A percentile compares a stretch with the other conserved stretches of the same genome.
Evolutionary conservation across 2,329 filamentous ascomycete species (phyloP).

Genomic region (Phoma sp.): DNA sequence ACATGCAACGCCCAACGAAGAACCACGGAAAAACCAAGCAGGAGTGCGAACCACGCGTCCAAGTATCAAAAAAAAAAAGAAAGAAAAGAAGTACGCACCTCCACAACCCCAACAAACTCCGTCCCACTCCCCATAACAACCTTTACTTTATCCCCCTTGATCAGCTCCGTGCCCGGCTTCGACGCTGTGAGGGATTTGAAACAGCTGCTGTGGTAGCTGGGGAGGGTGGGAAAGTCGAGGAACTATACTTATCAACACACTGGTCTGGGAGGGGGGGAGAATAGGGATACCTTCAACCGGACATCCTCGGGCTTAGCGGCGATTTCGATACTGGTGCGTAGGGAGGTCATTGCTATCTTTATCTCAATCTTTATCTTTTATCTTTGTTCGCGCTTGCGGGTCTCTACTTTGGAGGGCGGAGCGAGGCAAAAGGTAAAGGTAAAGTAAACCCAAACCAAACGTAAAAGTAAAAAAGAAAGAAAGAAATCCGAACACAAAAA

Average conservation of each 20-base stretch:
- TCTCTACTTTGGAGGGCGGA: no score
- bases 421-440: no score
- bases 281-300: conserved; percentile 11
- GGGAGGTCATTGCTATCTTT: not conserved
- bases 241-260: no score
- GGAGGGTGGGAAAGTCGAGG: not conserved
- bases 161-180: not conserved
- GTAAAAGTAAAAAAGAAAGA: no score
- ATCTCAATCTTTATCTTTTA: no score
- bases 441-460: no score
- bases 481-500: no score
- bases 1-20: no score
- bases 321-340: conserved; percentile 21
- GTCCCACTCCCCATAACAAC: not conserved
- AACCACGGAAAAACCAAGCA: no score
- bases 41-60: no score
- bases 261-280: not conserved
- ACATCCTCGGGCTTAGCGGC: conserved; percentile 20
- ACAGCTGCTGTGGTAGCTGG: not conserved
- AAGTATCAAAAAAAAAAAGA: not conserved
- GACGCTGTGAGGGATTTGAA: not conserved
- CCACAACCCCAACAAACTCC: not conserved
- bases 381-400: no score
- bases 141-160: not conserved
- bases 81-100: conserved; percentile 4